These are phyloP conservation scores for Aspergillus jensenii DNA, from an alignment of 2,329 filamentous ascomycete species.

Conservation along the genomic window DNA sequence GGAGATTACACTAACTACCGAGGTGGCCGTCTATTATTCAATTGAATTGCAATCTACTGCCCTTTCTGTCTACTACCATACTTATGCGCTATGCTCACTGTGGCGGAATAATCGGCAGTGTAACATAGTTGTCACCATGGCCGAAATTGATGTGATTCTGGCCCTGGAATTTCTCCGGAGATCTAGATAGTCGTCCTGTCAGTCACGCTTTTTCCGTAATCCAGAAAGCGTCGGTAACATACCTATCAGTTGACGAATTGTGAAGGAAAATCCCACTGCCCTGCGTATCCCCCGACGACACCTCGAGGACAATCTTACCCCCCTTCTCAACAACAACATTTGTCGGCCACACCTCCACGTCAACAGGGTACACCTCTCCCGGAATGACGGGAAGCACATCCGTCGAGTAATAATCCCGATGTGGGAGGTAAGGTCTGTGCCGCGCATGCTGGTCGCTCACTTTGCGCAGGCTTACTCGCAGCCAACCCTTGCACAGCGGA, in stretches of 20 bases:
- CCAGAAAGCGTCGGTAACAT: slow-evolving; percentile 3
- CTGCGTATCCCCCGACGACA: slow-evolving; percentile 51
- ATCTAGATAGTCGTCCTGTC: slow-evolving; percentile 23
- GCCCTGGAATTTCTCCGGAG: slow-evolving; percentile 46
- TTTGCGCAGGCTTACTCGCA: slow-evolving; percentile 53
- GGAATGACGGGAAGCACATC: slow-evolving; percentile 50
- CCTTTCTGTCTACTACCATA: neutral
- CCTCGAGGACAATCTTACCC: slow-evolving; percentile 29
- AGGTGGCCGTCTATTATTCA: neutral
- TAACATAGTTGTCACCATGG: slow-evolving; percentile 48
- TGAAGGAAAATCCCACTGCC: slow-evolving; percentile 52
- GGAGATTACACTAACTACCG: neutral
- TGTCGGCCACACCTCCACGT: slow-evolving; percentile 46
- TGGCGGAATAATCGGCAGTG: slow-evolving; percentile 48
- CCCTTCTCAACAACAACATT: slow-evolving; percentile 38
- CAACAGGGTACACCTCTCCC: slow-evolving; percentile 52
- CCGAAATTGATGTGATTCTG: slow-evolving; percentile 52
- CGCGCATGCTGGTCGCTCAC: slow-evolving; percentile 45
- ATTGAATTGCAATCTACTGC: neutral
- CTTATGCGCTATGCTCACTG: neutral
- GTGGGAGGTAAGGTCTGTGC: slow-evolving; percentile 48
- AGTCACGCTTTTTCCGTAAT: neutral
- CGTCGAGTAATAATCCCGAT: slow-evolving; percentile 52
- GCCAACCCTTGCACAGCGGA: slow-evolving; percentile 56
- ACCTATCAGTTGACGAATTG: slow-evolving; percentile 40